Conservation (phyloP, 2,329 filamentous ascomycete species). For the Sclerotiophoma versabilis region DNA sequence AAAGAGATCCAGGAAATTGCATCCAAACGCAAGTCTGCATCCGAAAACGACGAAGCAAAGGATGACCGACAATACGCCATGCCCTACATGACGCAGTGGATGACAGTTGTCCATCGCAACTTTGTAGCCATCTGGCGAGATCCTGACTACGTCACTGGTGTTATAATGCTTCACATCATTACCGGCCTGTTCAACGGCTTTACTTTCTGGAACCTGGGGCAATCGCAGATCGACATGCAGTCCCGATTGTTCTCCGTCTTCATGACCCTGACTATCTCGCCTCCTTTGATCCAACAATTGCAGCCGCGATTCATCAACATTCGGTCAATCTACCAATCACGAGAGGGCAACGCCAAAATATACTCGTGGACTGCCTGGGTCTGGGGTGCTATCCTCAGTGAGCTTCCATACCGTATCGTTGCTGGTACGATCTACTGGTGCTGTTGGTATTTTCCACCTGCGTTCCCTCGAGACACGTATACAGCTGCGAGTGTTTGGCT, state of each 20-base stretch:
- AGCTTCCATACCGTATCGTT: constrained; percentile 73
- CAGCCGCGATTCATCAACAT: constrained; percentile 74
- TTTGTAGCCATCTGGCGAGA: constrained; percentile 71
- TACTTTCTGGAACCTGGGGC: constrained; percentile 57
- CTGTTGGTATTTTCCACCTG: constrained; percentile 61
- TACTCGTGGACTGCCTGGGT: constrained; percentile 79
- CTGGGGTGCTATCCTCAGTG: constrained; percentile 69
- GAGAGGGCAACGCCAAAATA: constrained; percentile 79
- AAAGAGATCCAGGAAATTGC: constrained; percentile 53
- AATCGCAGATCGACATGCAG: constrained; percentile 53
- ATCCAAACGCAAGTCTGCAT: constrained; percentile 40
- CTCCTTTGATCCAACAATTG: constrained; percentile 77
- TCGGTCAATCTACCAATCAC: constrained; percentile 71
- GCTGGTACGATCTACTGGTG: constrained; percentile 69
- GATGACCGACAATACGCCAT: constrained; percentile 56
- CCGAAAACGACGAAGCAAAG: constrained; percentile 44
- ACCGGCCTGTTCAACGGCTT: constrained; percentile 59
- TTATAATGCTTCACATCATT: constrained; percentile 61
- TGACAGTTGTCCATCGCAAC: constrained; percentile 55
- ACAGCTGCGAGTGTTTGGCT: constrained; percentile 69
- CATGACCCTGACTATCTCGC: constrained; percentile 76
- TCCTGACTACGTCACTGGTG: constrained; percentile 64
- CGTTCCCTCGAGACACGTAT: constrained; percentile 64
- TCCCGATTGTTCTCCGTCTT: constrained; percentile 78
- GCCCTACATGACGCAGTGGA: constrained; percentile 51